Evolutionary conservation across 139 green algal species (phyloP), one percentile per base, ranked within the genome.

Genomic region (Picochlorum sp.): DNA sequence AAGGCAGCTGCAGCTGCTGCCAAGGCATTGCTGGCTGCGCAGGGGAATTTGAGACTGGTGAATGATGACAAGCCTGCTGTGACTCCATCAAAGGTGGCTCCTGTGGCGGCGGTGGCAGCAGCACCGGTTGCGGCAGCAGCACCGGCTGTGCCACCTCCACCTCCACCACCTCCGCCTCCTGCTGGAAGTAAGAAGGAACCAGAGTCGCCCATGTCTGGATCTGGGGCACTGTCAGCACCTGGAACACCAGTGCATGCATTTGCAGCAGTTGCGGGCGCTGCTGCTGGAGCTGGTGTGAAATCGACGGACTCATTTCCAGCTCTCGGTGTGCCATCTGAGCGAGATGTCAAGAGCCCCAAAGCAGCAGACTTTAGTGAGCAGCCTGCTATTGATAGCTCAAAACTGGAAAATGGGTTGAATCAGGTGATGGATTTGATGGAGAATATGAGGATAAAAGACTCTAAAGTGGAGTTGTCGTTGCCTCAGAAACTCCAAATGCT

Each of bases 21-120:
- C 60, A 93, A 92, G 75, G 78, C 76, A 28, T 85, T 93, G 77
- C 80, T 93, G 20, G 82, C 87, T 20, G 86, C 83, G 28, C 77
- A 88, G 65, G 79, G 76, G 41, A 86, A 80, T 57, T 71, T 44
- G 21, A 52, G 45, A 8, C 67, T 34, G 41, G 20, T 26, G 26
- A 51, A 20, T 56, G 60, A 57, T 44, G 37, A 60, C 21, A 63
- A 69, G 61, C 37, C 16, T 38, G 3, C 24, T 50, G 13, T 14
- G 4, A 52, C 55, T 44, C 8, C 14, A 14, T 38, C 15, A 50
- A 20, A 50, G 28, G 10, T 44, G 28, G n/a, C 13, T 9, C 30
- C 34, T 31, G 60, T 44, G 23, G 60, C 60, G 9, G 6, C 23
- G n/a, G n/a, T n/a, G n/a, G n/a, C n/a, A n/a, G n/a, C n/a, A n/a